A percentile compares a stretch with the other conserved stretches of the same genome.
These are phyloP conservation scores for Sporothrix phasma DNA, from an alignment of 2,329 filamentous ascomycete genomes.

Conservation along the genomic window DNA sequence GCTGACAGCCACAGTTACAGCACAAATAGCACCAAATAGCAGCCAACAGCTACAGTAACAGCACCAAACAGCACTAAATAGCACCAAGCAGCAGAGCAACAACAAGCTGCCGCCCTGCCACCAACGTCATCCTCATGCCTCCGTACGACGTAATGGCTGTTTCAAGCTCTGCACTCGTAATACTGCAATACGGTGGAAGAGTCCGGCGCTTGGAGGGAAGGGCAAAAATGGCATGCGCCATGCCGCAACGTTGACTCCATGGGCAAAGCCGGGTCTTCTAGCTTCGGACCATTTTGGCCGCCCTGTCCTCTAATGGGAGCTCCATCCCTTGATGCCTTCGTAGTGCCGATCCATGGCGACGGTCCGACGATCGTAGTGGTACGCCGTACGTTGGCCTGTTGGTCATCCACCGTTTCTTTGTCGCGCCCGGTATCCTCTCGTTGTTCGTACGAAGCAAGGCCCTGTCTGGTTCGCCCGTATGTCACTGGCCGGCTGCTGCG, in stretches of 20 bases:
- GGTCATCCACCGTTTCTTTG: no score
- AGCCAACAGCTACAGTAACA: no score
- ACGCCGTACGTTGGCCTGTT: no score
- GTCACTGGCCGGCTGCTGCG: constrained; percentile 1
- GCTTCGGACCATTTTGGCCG: neutral
- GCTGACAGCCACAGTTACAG: neutral
- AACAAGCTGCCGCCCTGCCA: neutral
- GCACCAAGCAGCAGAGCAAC: neutral
- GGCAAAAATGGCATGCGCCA: no score
- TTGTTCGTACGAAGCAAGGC: no score
- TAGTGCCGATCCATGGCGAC: no score
- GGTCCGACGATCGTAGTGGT: no score
- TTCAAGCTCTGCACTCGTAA: no score
- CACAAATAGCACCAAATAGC: neutral
- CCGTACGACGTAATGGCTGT: no score
- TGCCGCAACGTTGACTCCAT: neutral
- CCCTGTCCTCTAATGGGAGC: neutral
- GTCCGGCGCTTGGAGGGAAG: neutral
- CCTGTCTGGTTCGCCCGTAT: neutral
- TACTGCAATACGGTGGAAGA: no score
- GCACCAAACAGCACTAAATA: neutral
- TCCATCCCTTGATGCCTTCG: no score
- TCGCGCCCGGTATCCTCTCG: no score
- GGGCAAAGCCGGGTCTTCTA: neutral
- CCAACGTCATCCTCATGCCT: constrained; percentile 6